Evolutionary conservation across 202 grass and related monocot species (phyloP).

Genomic region (Eragrostis tef): DNA sequence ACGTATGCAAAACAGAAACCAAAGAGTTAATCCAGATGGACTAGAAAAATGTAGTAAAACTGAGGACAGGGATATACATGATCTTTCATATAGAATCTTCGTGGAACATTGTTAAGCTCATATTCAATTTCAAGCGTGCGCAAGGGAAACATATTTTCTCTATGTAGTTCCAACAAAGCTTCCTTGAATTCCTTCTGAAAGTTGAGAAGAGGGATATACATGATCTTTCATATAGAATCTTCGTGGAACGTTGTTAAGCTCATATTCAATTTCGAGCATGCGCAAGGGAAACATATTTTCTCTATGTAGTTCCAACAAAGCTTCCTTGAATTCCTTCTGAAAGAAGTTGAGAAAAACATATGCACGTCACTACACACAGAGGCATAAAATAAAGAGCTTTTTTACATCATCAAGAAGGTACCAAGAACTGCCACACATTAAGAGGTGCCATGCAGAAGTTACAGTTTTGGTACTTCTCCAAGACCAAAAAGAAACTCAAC

Average conservation of each 20-base stretch:
- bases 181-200: slow-evolving; percentile 14
- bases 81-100: background rate
- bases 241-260: background rate
- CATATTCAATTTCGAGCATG: background rate
- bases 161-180: background rate
- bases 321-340: slow-evolving; percentile 10
- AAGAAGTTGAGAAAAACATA: background rate
- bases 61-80: background rate
- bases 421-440: background rate
- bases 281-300: slow-evolving; percentile 1
- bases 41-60: background rate
- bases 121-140: background rate
- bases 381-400: background rate
- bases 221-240: background rate
- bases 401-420: background rate
- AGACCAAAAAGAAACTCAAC: background rate
- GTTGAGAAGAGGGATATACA: background rate
- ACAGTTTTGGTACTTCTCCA: background rate
- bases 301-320: background rate
- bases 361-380: background rate
- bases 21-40: background rate
- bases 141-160: background rate
- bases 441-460: background rate
- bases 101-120: background rate
- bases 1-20: background rate